phyloP scores from a whole-genome alignment of 1,284 basidiomycete species.

The Sporisorium iseilematis-ciliati region DNA sequence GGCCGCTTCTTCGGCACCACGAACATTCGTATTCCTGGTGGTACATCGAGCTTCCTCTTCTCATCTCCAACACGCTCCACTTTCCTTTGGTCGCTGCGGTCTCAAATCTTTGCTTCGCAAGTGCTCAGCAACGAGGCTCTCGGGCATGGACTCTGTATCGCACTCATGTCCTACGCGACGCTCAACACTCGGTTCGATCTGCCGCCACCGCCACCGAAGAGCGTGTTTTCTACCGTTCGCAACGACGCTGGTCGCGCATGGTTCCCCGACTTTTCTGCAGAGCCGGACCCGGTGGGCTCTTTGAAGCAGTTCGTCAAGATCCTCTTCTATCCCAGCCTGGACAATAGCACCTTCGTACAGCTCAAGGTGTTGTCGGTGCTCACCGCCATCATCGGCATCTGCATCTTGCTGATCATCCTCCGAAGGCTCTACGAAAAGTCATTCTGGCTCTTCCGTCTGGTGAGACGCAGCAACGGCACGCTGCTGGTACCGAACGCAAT shows the following conservation, averaged over 20 bases:
- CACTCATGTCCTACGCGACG: conserved; percentile 28
- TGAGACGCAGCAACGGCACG: conserved; percentile 30
- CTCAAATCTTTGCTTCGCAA: not conserved
- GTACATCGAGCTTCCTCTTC: too few species aligned
- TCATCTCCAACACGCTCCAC: not conserved
- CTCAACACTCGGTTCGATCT: conserved; percentile 26
- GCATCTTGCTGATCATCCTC: conserved; percentile 37
- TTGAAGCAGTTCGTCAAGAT: conserved; percentile 20
- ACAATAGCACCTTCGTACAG: conserved; percentile 26
- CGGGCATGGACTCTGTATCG: not conserved
- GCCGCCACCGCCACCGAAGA: conserved; percentile 22
- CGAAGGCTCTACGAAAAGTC: conserved; percentile 29
- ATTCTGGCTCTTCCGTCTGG: conserved; percentile 42
- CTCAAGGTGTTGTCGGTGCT: conserved; percentile 37
- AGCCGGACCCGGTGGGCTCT: conserved; percentile 16
- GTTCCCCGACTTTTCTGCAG: conserved; percentile 37
- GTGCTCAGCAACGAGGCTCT: not conserved
- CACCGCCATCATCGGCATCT: conserved; percentile 27
- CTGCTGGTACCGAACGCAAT: conserved; percentile 45
- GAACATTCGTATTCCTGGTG: too few species aligned
- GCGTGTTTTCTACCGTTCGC: conserved; percentile 25
- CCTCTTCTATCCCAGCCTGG: conserved; percentile 26
- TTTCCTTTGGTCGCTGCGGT: not conserved
- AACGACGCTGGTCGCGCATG: conserved; percentile 24
- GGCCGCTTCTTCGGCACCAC: too few species aligned